phyloP scores from a whole-genome alignment of 164 flowering plant genomes.

The Magnolia kwangsiensis region DNA sequence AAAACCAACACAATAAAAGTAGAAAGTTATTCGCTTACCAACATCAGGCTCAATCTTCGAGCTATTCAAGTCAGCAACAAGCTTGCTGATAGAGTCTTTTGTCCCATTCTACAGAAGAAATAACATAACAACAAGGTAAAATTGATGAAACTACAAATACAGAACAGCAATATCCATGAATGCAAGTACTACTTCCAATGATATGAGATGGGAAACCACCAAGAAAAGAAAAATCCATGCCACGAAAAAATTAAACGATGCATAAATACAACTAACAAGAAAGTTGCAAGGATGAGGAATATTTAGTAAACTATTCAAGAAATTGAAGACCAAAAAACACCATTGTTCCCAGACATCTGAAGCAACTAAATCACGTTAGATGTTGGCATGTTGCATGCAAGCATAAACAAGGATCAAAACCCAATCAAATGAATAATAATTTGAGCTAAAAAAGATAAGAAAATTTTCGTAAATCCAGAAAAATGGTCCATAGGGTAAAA shows the following conservation, averaged over 20 bases:
- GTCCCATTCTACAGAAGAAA: conserved; percentile 69
- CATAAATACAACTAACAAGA: no score
- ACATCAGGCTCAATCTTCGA: conserved; percentile 83
- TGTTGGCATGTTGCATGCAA: no score
- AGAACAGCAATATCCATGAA: not conserved
- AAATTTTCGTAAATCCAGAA: not conserved
- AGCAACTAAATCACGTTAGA: not conserved
- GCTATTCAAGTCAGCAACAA: conserved; percentile 81
- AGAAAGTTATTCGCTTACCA: conserved; percentile 46
- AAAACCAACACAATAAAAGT: not conserved
- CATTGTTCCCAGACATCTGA: not conserved
- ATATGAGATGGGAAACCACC: not conserved
- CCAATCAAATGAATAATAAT: not conserved
- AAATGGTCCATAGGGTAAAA: not conserved
- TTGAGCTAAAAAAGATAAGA: not conserved
- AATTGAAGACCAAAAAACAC: not conserved
- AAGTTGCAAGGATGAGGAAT: no score
- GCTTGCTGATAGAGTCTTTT: conserved; percentile 82
- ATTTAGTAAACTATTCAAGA: not conserved
- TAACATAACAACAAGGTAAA: not conserved
- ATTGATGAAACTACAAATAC: not conserved
- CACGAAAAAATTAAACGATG: no score
- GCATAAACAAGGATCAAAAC: not conserved
- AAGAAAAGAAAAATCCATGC: not conserved
- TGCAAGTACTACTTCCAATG: no score